A percentile compares a stretch with the other conserved stretches of the same genome.
phyloP scores from a whole-genome alignment of 805 yeast genomes.

The Starmera pachycereana region DNA sequence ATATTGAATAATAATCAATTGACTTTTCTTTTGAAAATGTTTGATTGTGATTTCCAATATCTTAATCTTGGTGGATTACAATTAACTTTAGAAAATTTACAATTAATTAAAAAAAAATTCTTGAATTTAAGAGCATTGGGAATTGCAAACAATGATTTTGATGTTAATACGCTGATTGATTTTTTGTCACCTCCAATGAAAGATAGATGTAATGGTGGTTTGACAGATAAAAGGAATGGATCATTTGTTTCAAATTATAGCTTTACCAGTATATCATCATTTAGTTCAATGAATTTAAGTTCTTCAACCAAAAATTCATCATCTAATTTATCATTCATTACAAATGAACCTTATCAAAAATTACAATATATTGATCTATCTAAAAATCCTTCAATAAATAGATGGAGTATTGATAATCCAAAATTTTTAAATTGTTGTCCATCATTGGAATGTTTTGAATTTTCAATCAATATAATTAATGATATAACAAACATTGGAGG shows the following conservation, averaged over 20 bases:
- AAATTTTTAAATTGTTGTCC: constrained; percentile 34
- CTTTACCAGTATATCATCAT: too few species aligned
- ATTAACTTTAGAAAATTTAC: constrained; percentile 26
- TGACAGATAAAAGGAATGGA: constrained; percentile 1
- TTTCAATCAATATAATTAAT: constrained; percentile 45
- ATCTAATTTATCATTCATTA: background rate
- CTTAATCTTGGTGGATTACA: constrained; percentile 62
- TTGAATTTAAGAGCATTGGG: constrained; percentile 26
- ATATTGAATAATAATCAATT: constrained; percentile 44
- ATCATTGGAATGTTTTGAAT: constrained; percentile 54
- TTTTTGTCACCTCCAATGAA: constrained; percentile 21
- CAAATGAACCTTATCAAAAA: constrained; percentile 14
- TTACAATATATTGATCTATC: constrained; percentile 57
- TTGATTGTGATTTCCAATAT: constrained; percentile 31
- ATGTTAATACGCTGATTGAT: constrained; percentile 22
- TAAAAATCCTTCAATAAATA: constrained; percentile 46
- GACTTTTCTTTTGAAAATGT: constrained; percentile 31
- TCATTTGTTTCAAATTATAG: too few species aligned
- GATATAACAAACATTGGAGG: constrained; percentile 29
- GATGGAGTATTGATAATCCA: constrained; percentile 48
- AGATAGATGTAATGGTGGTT: background rate
- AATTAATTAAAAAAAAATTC: constrained; percentile 29
- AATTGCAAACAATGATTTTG: constrained; percentile 24
- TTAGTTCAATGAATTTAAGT: too few species aligned
- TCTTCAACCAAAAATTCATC: too few species aligned